phyloP scores from a whole-genome alignment of 1,139 yeast species.

The Meyerozyma sp. region DNA sequence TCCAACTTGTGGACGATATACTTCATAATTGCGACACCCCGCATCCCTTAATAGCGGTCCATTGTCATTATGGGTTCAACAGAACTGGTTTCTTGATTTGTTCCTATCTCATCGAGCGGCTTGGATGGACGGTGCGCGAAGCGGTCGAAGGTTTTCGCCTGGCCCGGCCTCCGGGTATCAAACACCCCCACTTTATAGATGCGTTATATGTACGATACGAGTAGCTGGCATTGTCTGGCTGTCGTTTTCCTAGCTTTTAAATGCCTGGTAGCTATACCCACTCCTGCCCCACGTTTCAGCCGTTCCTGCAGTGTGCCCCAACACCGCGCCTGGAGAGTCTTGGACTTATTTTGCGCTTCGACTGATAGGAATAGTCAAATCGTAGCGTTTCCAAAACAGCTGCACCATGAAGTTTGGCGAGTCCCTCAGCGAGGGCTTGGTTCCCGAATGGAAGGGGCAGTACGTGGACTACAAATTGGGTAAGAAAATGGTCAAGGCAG shows the following conservation, averaged over 20 bases:
- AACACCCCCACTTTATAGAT: constrained; percentile 74
- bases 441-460: constrained; percentile 85
- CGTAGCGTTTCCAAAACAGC: neutral
- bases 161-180: constrained; percentile 69
- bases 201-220: constrained; percentile 67
- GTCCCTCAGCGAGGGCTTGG: constrained; percentile 52
- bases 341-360: neutral
- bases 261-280: neutral
- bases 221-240: neutral
- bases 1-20: constrained; percentile 49
- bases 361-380: neutral
- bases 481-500: constrained; percentile 32
- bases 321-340: neutral
- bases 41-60: constrained; percentile 53
- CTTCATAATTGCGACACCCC: constrained; percentile 16
- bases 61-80: constrained; percentile 80
- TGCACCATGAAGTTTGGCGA: constrained; percentile 57
- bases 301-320: neutral
- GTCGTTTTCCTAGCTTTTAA: neutral
- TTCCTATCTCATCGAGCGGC: constrained; percentile 58
- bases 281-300: neutral
- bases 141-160: constrained; percentile 56
- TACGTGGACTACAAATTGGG: constrained; percentile 69
- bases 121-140: constrained; percentile 56
- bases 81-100: constrained; percentile 74